Conservation (phyloP, 768 basidiomycete genomes). For the Phylloporus scabripes region DNA sequence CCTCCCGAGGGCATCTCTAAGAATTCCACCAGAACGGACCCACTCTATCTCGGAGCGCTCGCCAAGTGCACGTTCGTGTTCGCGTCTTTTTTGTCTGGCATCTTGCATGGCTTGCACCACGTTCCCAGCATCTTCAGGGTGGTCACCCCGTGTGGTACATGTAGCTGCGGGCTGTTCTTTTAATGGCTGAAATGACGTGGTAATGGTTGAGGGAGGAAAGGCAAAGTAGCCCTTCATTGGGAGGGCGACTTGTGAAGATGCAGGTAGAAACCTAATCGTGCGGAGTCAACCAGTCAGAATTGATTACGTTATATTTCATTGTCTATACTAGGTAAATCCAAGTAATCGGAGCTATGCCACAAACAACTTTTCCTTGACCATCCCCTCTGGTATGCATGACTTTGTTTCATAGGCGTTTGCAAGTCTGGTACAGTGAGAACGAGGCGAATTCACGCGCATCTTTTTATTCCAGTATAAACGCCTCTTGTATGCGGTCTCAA, state of each 20-base stretch:
- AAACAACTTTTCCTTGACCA: too few species aligned
- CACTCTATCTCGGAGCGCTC: slow-evolving; percentile 52
- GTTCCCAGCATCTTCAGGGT: not conserved
- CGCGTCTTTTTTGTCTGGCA: slow-evolving; percentile 16
- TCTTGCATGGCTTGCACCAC: slow-evolving; percentile 8
- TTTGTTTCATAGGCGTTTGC: too few species aligned
- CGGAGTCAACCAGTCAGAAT: too few species aligned
- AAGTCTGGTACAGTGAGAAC: too few species aligned
- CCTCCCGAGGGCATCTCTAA: slow-evolving; percentile 45
- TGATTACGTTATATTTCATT: too few species aligned
- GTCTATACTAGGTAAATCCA: too few species aligned
- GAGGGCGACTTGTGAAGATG: not conserved
- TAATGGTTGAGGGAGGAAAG: slow-evolving; percentile 14
- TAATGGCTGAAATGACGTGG: not conserved
- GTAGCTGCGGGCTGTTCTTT: not conserved
- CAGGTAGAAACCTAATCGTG: too few species aligned
- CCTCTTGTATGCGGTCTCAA: too few species aligned
- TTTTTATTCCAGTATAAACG: too few species aligned
- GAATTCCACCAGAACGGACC: slow-evolving; percentile 53
- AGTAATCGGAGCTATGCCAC: too few species aligned
- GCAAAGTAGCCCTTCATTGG: slow-evolving; percentile 24
- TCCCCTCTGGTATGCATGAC: too few species aligned
- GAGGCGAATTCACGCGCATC: too few species aligned
- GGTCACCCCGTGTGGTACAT: slow-evolving; percentile 1
- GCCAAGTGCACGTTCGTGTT: slow-evolving; percentile 38